Evolutionary conservation across 1,284 basidiomycete genomes (phyloP).

Genomic region (Lignosus rhinocerotis): DNA sequence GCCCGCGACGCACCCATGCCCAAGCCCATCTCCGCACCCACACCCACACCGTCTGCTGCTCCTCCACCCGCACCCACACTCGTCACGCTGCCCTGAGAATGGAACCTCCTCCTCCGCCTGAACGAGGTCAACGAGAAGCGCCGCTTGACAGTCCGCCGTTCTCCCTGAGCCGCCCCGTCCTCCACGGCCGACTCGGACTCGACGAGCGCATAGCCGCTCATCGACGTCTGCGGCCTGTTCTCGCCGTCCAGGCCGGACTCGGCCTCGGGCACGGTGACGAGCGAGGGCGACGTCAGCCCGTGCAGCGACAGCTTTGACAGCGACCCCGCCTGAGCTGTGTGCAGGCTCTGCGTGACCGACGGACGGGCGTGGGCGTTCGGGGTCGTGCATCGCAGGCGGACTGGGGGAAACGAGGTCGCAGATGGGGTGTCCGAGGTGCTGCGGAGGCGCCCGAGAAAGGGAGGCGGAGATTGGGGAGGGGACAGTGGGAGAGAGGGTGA

Average conservation of each 20-base stretch:
- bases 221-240: constrained; percentile 4
- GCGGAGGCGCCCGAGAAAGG: constrained; percentile 1
- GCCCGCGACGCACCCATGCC: too few relatives aligned
- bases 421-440: constrained; percentile 6
- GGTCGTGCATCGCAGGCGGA: not conserved
- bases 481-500: not conserved
- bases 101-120: not conserved
- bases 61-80: not conserved
- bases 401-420: not conserved
- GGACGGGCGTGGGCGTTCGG: constrained; percentile 4
- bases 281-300: constrained; percentile 8
- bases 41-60: not conserved
- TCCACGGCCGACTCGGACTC: not conserved
- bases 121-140: constrained; percentile 3
- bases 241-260: not conserved
- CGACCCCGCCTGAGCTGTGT: not conserved
- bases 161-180: not conserved
- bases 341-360: constrained; percentile 2
- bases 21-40: not conserved
- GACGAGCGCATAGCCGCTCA: constrained; percentile 1
- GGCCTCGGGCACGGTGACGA: constrained; percentile 11
- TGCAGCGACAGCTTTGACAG: not conserved
- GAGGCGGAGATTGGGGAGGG: not conserved
- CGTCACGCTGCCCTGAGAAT: not conserved
- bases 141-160: not conserved